Base-by-base conservation (phyloP, 2,329 filamentous ascomycete genomes). In the Pyricularia sp. region DNA sequence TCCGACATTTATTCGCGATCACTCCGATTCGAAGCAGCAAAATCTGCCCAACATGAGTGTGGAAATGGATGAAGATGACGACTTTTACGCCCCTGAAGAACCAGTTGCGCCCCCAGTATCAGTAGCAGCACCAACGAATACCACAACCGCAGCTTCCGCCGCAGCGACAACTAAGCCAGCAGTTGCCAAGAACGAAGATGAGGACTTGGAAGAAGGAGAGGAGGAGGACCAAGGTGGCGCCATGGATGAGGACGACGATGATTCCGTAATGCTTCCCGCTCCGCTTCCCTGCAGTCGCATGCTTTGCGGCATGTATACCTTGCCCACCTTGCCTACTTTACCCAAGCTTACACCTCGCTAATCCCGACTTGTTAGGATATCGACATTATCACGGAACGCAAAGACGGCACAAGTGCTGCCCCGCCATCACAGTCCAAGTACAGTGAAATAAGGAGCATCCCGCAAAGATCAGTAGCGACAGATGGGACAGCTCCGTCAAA, bases 61-160 rank as follows among this genome's bases (percentile, higher is more conserved):
- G 86, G 87, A 90, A 75, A 85, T 90, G 70, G 88, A 90, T 77
- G 87, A 90, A 72, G 87, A 89, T 67, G 88, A 90, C 72, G 88
- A 90, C 77, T 88, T 90, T 74, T 90, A 90, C 75, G 85, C 84
- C 69, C 84, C 85, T 1, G 87, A 89, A 70, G 86, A 88, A 76
- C 80, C 83, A 58, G 74, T 75, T 25, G 73, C 77, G 30, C 71
- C 76, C 3, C 76, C 82, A 6, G 65, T 71, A 64, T 69, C 68
- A 71, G 68, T 68, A 33, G 59, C 70, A 66, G 61, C 72, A 31
- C 69, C 72, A 75, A 73, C 70, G 72, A 30, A 20, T 28, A 36
- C 67, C 66, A 26, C 69, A 55, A 70, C 73, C 61, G 67, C 76
- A 61, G 58, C 74, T 23, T 14, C 67, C 66, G n/a, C 69, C 61